Conservation (phyloP, 116 monocot species). For the Trichopus zeylanicus region DNA sequence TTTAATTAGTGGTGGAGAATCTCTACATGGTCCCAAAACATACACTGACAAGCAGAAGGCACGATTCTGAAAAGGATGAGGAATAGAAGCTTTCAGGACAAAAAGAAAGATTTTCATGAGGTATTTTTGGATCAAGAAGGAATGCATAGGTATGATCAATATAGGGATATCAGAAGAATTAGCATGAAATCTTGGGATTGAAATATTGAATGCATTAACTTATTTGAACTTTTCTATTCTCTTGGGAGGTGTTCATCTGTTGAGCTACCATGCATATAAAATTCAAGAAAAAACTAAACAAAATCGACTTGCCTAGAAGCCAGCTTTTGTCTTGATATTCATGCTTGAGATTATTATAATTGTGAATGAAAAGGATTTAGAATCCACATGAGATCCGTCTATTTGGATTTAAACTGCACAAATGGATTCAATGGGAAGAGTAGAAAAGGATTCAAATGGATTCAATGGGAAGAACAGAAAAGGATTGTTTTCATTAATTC, state of each 20-base stretch:
- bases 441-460: no score
- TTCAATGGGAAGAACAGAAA: no score
- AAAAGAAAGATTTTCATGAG: not conserved
- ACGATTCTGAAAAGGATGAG: not conserved
- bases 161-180: no score
- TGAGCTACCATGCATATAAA: conserved; percentile 3
- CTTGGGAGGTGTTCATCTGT: no score
- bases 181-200: conserved; percentile 13
- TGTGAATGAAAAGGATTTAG: no score
- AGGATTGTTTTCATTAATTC: no score
- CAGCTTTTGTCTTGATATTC: conserved; percentile 11
- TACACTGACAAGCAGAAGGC: conserved; percentile 1
- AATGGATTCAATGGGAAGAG: not conserved
- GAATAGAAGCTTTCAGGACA: not conserved
- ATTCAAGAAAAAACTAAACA: conserved; percentile 12
- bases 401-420: not conserved
- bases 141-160: no score
- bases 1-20: not conserved
- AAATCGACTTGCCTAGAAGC: conserved; percentile 22
- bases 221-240: no score
- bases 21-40: conserved; percentile 2
- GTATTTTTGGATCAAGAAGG: conserved; percentile 17
- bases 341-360: conserved; percentile 16
- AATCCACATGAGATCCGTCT: not conserved
- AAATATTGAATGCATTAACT: no score